A percentile compares a stretch with the other conserved stretches of the same genome.
These are phyloP conservation scores for Dalechampia spathulata DNA, from an alignment of 441 rosid species.

Conservation along the genomic window DNA sequence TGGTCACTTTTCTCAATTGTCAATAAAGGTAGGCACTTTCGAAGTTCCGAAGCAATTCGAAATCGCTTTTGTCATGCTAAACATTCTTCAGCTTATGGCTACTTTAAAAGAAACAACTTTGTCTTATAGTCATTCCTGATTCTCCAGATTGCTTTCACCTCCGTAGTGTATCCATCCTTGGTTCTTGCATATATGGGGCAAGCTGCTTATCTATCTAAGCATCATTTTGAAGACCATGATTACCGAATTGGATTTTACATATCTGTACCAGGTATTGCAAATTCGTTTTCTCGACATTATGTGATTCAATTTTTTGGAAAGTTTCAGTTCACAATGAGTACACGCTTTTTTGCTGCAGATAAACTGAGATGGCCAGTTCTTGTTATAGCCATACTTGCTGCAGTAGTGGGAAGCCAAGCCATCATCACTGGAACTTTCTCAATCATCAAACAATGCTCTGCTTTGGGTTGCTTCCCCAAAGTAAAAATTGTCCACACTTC, in stretches of 20 bases:
- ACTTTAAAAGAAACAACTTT: no score
- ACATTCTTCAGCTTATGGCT: background rate
- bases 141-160: slow-evolving; percentile 85
- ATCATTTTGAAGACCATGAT: slow-evolving; percentile 43
- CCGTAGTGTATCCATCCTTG: slow-evolving; percentile 85
- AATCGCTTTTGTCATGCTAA: no score
- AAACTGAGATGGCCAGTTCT: slow-evolving; percentile 89
- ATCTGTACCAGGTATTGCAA: slow-evolving; percentile 66
- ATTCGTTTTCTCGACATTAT: background rate
- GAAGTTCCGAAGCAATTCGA: no score
- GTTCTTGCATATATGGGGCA: slow-evolving; percentile 98
- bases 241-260: slow-evolving; percentile 82
- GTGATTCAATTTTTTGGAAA: slow-evolving; percentile 3
- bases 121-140: slow-evolving; percentile 12
- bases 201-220: slow-evolving; percentile 88
- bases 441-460: slow-evolving; percentile 88
- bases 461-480: slow-evolving; percentile 84
- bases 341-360: slow-evolving; percentile 35
- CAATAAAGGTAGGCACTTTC: slow-evolving; percentile 58
- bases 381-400: slow-evolving; percentile 89
- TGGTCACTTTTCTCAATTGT: slow-evolving; percentile 90
- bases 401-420: slow-evolving; percentile 97
- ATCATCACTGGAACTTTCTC: slow-evolving; percentile 95
- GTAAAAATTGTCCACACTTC: slow-evolving; percentile 95
- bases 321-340: slow-evolving; percentile 20